phyloP scores from a whole-genome alignment of 305 asterid genomes.

The Solanum hybrid region DNA sequence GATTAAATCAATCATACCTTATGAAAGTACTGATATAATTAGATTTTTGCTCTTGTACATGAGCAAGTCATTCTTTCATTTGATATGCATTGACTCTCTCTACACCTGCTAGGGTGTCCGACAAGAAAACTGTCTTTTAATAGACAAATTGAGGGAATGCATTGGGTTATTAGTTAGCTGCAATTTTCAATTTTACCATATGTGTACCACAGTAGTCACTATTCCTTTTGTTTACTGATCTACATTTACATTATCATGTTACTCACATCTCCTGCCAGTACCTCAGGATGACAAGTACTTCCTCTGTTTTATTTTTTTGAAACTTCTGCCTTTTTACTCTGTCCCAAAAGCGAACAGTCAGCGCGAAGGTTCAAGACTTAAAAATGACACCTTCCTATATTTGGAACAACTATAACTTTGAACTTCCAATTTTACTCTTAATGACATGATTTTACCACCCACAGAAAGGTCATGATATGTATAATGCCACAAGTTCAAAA shows the following conservation, averaged over 20 bases:
- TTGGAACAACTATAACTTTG: neutral
- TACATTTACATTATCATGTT: neutral
- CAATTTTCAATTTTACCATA: neutral
- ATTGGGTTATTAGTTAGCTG: neutral
- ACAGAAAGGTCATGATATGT: neutral
- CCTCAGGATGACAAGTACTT: neutral
- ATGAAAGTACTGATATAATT: neutral
- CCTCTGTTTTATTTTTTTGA: neutral
- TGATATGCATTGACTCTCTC: neutral
- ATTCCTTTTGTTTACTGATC: neutral
- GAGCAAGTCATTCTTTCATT: neutral
- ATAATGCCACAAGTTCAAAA: neutral
- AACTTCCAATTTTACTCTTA: neutral
- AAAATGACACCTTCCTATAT: neutral
- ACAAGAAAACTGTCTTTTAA: neutral
- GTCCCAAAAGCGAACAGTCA: neutral
- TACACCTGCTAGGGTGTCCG: neutral
- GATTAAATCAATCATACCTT: neutral
- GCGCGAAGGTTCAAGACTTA: neutral
- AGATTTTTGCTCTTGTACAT: neutral
- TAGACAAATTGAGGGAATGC: neutral
- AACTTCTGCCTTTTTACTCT: neutral
- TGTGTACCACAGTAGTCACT: neutral
- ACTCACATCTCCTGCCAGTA: neutral
- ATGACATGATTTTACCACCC: neutral